These are phyloP conservation scores for Chlamydomonas schloesseri DNA, from an alignment of 139 green algal species.

Conservation along the genomic window DNA sequence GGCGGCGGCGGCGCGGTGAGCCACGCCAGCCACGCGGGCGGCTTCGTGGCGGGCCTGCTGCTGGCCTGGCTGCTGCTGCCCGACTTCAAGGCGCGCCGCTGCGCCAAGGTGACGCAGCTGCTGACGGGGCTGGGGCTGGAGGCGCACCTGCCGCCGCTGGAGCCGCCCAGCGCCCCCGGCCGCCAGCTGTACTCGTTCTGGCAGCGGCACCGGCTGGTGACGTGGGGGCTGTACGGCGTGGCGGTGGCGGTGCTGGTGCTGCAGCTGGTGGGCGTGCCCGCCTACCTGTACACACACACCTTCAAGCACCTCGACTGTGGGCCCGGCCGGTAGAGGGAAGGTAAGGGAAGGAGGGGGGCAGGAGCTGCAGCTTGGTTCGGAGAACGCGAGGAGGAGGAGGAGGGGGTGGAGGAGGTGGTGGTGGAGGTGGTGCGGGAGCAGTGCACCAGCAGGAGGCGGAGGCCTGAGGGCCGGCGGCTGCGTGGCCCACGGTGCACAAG, in stretches of 20 bases:
- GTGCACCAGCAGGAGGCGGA: no score
- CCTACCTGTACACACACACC: slow-evolving; percentile 4
- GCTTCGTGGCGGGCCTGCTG: slow-evolving; percentile 68
- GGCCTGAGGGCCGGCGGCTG: no score
- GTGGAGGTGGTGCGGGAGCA: no score
- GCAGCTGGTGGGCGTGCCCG: not conserved
- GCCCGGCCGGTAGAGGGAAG: no score
- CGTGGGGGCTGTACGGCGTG: not conserved
- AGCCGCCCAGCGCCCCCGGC: not conserved
- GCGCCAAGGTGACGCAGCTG: not conserved
- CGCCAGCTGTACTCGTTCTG: slow-evolving; percentile 35
- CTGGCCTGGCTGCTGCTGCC: slow-evolving; percentile 64
- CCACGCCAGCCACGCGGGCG: slow-evolving; percentile 71
- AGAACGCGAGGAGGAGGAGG: no score
- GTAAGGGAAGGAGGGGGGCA: no score
- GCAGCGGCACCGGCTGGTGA: slow-evolving; percentile 18
- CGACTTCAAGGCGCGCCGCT: slow-evolving; percentile 27
- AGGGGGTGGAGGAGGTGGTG: no score
- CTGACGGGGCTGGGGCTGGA: not conserved
- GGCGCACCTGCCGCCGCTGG: not conserved
- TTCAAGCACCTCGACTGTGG: slow-evolving; percentile 20
- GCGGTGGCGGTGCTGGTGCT: not conserved
- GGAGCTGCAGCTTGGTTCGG: no score
- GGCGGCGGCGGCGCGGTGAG: slow-evolving; percentile 14
- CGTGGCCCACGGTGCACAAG: no score